phyloP scores from a whole-genome alignment of 441 rosid species.

The Populus hybrid region DNA sequence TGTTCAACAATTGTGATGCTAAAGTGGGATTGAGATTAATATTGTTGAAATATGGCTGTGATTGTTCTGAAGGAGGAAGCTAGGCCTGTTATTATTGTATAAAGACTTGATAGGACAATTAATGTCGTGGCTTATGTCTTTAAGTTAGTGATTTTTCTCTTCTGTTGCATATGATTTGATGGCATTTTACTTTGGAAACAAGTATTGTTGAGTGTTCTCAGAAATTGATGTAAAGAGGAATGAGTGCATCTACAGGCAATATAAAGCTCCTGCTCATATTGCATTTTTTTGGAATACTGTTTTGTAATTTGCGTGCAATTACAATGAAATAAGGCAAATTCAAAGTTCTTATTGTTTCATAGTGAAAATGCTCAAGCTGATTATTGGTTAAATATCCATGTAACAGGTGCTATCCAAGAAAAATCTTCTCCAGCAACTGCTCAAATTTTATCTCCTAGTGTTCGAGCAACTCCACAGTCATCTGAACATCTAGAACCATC shows the following conservation, averaged over 20 bases:
- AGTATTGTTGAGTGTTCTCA: not conserved
- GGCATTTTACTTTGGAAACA: not conserved
- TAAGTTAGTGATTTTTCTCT: not conserved
- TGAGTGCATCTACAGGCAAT: not conserved
- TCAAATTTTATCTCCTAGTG: conserved; percentile 38
- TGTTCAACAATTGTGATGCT: not conserved
- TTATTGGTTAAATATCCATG: not conserved
- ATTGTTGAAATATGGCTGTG: not conserved
- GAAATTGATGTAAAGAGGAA: not conserved
- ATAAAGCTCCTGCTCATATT: not conserved
- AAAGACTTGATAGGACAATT: too few species aligned
- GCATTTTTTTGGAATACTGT: not conserved
- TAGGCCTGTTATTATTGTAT: too few species aligned
- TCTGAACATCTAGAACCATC: conserved; percentile 42
- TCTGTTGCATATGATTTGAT: not conserved
- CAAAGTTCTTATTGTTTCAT: not conserved
- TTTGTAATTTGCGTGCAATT: not conserved
- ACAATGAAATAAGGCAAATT: not conserved
- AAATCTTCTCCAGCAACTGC: conserved; percentile 31
- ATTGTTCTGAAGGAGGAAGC: not conserved
- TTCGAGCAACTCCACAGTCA: conserved; percentile 44
- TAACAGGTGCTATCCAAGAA: conserved; percentile 39
- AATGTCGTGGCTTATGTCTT: not conserved
- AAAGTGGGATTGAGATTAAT: not conserved
- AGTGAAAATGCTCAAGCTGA: not conserved